Evolutionary conservation across 495 filamentous ascomycete species (phyloP).

Genomic region (Trichoderma virens): DNA sequence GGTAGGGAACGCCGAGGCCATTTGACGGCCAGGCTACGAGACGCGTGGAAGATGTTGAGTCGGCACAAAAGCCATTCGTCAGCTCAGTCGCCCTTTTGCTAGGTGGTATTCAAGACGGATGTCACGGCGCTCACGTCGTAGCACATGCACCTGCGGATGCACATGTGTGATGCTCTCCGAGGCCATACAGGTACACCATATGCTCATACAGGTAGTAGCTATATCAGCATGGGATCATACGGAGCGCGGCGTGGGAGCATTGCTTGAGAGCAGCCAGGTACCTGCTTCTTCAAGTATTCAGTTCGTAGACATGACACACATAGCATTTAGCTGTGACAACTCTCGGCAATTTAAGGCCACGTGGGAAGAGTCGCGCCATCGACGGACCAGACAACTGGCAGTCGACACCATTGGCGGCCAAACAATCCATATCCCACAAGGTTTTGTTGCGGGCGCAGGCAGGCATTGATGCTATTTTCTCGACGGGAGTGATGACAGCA

Average conservation of each 20-base stretch:
- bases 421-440: not conserved
- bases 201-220: too few relatives aligned
- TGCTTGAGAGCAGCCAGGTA: too few relatives aligned
- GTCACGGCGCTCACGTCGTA: not conserved
- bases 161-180: not conserved
- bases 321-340: too few relatives aligned
- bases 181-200: too few relatives aligned
- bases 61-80: not conserved
- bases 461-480: not conserved
- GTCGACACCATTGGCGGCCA: not conserved
- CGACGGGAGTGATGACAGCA: not conserved
- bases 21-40: not conserved
- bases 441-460: not conserved
- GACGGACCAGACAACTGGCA: not conserved
- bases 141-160: not conserved
- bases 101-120: not conserved
- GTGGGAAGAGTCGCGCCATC: constrained; percentile 5
- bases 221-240: too few relatives aligned
- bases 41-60: not conserved
- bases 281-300: too few relatives aligned
- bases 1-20: not conserved
- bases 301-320: too few relatives aligned
- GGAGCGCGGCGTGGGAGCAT: too few relatives aligned
- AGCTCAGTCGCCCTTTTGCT: not conserved
- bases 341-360: not conserved